phyloP scores from a whole-genome alignment of 495 filamentous ascomycete genomes.

The Xylona heveae region DNA sequence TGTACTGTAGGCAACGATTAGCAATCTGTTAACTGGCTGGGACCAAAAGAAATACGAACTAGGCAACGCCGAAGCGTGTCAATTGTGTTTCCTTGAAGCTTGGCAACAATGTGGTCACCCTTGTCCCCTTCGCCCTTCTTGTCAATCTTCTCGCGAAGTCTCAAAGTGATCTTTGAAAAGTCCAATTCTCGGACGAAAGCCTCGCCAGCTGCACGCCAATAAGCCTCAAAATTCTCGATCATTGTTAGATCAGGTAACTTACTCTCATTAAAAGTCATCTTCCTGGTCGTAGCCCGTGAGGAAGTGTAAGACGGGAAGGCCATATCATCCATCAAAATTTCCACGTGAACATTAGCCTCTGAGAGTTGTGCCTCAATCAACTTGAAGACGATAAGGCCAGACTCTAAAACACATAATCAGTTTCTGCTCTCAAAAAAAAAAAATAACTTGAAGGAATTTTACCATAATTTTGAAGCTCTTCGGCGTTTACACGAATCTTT shows the following conservation, averaged over 20 bases:
- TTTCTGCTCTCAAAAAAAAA: neutral
- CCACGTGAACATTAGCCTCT: conserved; percentile 54
- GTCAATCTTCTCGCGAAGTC: conserved; percentile 53
- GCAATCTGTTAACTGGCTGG: conserved; percentile 1
- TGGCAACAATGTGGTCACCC: conserved; percentile 54
- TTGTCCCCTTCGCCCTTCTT: conserved; percentile 47
- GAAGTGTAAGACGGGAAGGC: conserved; percentile 77
- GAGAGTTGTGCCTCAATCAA: conserved; percentile 71
- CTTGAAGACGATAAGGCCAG: conserved; percentile 85
- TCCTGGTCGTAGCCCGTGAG: conserved; percentile 40
- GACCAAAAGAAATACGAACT: conserved; percentile 16
- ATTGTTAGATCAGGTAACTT: conserved; percentile 9
- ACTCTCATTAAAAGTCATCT: conserved; percentile 61
- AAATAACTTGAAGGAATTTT: conserved; percentile 9
- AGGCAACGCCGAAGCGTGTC: conserved; percentile 71
- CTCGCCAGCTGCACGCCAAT: conserved; percentile 43
- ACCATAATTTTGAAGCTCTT: conserved; percentile 66
- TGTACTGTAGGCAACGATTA: conserved; percentile 38
- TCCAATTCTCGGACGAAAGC: conserved; percentile 93
- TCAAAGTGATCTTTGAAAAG: conserved; percentile 78
- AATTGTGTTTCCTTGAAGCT: conserved; percentile 64
- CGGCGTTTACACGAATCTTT: conserved; percentile 53
- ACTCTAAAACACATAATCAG: conserved; percentile 29
- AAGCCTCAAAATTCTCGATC: neutral
- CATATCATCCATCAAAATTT: conserved; percentile 88